phyloP scores from a whole-genome alignment of 345 rosid genomes.

The Brassica juncea region DNA sequence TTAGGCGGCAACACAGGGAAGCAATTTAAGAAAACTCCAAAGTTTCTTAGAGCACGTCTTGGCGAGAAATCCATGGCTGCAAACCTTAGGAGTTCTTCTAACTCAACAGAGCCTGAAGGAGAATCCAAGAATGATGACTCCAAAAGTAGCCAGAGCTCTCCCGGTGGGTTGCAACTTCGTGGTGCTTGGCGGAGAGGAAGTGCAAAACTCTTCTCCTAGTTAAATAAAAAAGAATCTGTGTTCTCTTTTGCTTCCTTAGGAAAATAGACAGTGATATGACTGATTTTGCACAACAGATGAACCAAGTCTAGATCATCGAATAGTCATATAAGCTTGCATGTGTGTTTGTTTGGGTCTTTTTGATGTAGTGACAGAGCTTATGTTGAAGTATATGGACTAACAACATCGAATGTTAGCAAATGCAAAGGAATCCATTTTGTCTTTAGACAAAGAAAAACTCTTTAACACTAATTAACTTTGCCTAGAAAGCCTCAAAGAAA shows the following conservation, averaged over 20 bases:
- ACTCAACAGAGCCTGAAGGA: slow-evolving; percentile 44
- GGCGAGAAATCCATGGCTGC: slow-evolving; percentile 77
- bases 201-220: slow-evolving; percentile 55
- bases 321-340: slow-evolving; percentile 21
- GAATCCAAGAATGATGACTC: slow-evolving; percentile 31
- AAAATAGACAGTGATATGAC: not conserved
- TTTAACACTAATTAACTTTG: no score
- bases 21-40: slow-evolving; percentile 70
- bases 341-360: not conserved
- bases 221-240: not conserved
- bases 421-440: no score
- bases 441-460: no score
- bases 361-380: slow-evolving; percentile 5
- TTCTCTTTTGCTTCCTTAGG: not conserved
- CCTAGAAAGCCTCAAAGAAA: no score
- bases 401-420: slow-evolving; percentile 6
- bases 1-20: slow-evolving; percentile 47
- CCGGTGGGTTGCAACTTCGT: slow-evolving; percentile 49
- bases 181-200: slow-evolving; percentile 78
- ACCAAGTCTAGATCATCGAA: not conserved
- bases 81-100: slow-evolving; percentile 37
- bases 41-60: slow-evolving; percentile 64
- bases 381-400: not conserved
- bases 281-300: not conserved
- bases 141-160: slow-evolving; percentile 39